Percentiles rank a stretch among this genome's conserved stretches.
phyloP scores from a whole-genome alignment of 2,329 filamentous ascomycete species.

The Penicillium sp. region DNA sequence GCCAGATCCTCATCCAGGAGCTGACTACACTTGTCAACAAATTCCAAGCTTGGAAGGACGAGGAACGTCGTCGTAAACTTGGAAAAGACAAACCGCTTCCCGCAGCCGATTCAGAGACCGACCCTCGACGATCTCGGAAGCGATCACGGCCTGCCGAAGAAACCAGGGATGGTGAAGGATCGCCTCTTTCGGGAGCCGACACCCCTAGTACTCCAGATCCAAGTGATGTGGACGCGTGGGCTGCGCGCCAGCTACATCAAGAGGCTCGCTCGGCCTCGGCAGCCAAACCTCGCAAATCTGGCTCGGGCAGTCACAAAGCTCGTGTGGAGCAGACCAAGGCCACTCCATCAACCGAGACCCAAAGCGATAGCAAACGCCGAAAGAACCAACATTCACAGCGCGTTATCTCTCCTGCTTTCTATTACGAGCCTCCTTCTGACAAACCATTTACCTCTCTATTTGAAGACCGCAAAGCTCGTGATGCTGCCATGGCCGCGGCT shows the following conservation, averaged over 20 bases:
- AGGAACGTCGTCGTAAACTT: constrained; percentile 75
- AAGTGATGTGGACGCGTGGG: constrained; percentile 63
- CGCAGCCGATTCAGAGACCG: constrained; percentile 9
- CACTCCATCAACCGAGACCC: constrained; percentile 3
- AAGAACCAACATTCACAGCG: constrained; percentile 9
- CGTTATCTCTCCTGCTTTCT: constrained; percentile 15
- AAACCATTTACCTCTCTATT: constrained; percentile 84
- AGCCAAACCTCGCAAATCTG: constrained; percentile 31
- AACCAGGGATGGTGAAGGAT: constrained; percentile 42
- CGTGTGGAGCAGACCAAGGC: constrained; percentile 4
- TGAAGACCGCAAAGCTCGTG: constrained; percentile 69
- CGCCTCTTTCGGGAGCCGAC: constrained; percentile 35
- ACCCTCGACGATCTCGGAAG: constrained; percentile 23
- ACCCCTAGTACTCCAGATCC: constrained; percentile 49
- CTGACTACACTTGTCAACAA: constrained; percentile 78
- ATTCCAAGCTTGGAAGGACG: constrained; percentile 78
- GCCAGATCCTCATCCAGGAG: constrained; percentile 76
- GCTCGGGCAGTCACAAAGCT: constrained; percentile 13
- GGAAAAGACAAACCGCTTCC: constrained; percentile 58
- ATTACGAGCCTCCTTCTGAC: constrained; percentile 30
- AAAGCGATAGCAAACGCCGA: constrained; percentile 27
- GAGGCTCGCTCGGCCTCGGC: constrained; percentile 58
- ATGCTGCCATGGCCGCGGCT: constrained; percentile 60
- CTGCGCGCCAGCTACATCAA: constrained; percentile 68
- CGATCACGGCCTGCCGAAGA: constrained; percentile 37